These are phyloP conservation scores for Pseudocercospora fuligena DNA, from an alignment of 2,329 filamentous ascomycete species.

Conservation along the genomic window DNA sequence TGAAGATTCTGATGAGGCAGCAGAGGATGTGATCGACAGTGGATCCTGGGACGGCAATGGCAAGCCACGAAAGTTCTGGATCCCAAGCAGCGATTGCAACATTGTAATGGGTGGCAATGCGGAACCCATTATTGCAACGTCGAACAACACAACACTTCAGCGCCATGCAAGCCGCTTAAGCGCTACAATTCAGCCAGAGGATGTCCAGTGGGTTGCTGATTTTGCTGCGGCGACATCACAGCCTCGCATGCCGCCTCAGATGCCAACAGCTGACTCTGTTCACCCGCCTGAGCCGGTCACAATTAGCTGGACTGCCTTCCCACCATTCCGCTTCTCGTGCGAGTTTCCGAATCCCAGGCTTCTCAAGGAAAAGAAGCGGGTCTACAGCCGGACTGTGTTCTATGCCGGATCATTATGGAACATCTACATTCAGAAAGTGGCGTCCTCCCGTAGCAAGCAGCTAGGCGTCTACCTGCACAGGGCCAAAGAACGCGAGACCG, in stretches of 20 bases:
- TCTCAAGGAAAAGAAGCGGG: slow-evolving; percentile 63
- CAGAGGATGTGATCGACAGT: slow-evolving; percentile 43
- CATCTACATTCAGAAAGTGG: slow-evolving; percentile 65
- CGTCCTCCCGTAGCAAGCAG: slow-evolving; percentile 60
- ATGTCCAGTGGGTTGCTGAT: slow-evolving; percentile 61
- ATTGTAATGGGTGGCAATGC: slow-evolving; percentile 59
- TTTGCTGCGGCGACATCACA: slow-evolving; percentile 54
- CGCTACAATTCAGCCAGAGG: slow-evolving; percentile 58
- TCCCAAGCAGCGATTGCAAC: slow-evolving; percentile 60
- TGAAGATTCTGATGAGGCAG: not conserved
- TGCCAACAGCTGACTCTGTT: slow-evolving; percentile 8
- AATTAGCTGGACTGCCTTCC: slow-evolving; percentile 58
- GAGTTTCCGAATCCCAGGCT: slow-evolving; percentile 62
- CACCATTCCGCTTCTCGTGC: slow-evolving; percentile 63
- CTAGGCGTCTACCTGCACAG: slow-evolving; percentile 64
- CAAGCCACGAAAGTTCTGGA: slow-evolving; percentile 62
- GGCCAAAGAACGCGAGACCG: slow-evolving; percentile 60
- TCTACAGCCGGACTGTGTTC: slow-evolving; percentile 63
- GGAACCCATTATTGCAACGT: slow-evolving; percentile 57
- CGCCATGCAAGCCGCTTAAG: slow-evolving; percentile 55
- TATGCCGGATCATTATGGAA: slow-evolving; percentile 66
- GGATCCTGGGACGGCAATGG: slow-evolving; percentile 60
- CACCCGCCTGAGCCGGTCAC: slow-evolving; percentile 27
- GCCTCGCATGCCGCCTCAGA: slow-evolving; percentile 31
- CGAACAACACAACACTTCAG: slow-evolving; percentile 47